Conservation (phyloP, 495 filamentous ascomycete species). For the Clavariopsis aquatica region DNA sequence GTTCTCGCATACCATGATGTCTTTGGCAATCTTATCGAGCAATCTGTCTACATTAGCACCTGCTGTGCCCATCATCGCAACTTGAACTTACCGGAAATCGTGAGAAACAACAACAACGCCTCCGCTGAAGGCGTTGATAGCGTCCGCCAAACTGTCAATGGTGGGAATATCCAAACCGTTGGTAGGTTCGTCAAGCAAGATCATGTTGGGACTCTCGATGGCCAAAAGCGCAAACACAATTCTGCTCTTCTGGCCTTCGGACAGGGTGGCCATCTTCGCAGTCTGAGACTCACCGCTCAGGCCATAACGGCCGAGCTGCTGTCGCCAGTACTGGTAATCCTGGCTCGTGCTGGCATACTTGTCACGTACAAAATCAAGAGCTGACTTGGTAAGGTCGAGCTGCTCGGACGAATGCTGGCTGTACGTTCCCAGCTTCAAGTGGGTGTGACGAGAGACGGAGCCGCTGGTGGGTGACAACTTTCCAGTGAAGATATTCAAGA, state of each 20-base stretch:
- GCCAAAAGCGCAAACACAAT: conserved; percentile 97
- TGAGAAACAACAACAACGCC: conserved; percentile 98
- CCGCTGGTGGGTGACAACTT: conserved; percentile 85
- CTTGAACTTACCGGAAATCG: conserved; percentile 85
- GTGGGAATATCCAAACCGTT: conserved; percentile 99
- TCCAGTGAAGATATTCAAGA: conserved; percentile 96
- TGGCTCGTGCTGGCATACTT: conserved; percentile 86
- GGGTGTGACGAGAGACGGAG: conserved; percentile 84
- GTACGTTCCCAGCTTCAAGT: conserved; percentile 98
- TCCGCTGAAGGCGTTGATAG: conserved; percentile 92
- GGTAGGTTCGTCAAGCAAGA: conserved; percentile 96
- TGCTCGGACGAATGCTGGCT: conserved; percentile 97
- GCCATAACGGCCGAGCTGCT: conserved; percentile 93
- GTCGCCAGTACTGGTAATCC: conserved; percentile 99
- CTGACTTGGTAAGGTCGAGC: conserved; percentile 95
- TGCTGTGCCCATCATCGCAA: background rate
- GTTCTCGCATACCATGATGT: conserved; percentile 99
- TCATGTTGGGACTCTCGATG: conserved; percentile 96
- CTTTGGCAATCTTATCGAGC: conserved; percentile 99
- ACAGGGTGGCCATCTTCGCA: conserved; percentile 94
- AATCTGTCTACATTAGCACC: conserved; percentile 57
- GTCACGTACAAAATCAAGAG: conserved; percentile 95
- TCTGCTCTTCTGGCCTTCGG: conserved; percentile 94
- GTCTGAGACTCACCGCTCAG: conserved; percentile 91
- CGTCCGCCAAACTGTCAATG: conserved; percentile 95